These are phyloP conservation scores for Ophiostoma tasmaniense DNA, from an alignment of 2,329 filamentous ascomycete species.

Conservation along the genomic window DNA sequence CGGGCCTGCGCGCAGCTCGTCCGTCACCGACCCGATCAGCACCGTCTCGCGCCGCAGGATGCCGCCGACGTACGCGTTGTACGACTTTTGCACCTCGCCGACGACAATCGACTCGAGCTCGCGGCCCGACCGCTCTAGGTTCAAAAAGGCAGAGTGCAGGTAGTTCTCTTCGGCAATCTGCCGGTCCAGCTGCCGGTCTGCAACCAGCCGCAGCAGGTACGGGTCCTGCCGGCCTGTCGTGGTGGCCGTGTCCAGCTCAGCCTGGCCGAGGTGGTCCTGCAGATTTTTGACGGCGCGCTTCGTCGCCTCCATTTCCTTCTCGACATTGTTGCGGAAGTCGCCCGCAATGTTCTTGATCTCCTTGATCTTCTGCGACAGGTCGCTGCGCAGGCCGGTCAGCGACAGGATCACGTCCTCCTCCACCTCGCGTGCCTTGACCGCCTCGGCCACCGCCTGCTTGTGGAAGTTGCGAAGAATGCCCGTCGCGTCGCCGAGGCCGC, in stretches of 20 bases:
- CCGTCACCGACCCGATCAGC: constrained; percentile 65
- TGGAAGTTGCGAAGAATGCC: constrained; percentile 76
- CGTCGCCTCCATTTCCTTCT: constrained; percentile 86
- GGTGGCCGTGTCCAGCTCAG: constrained; percentile 65
- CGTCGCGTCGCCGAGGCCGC: constrained; percentile 81
- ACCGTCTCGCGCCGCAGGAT: constrained; percentile 90
- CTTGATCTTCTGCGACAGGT: constrained; percentile 93
- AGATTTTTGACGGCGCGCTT: constrained; percentile 68
- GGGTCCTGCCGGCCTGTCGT: constrained; percentile 85
- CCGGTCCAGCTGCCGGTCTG: constrained; percentile 82
- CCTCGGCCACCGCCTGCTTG: constrained; percentile 67
- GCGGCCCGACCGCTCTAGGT: constrained; percentile 85
- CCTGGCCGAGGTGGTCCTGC: constrained; percentile 72
- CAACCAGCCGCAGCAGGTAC: constrained; percentile 74
- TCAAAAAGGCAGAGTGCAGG: constrained; percentile 86
- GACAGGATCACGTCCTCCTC: constrained; percentile 87
- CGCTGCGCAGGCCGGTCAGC: constrained; percentile 73
- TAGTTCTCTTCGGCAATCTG: constrained; percentile 98
- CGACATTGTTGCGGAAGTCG: constrained; percentile 94
- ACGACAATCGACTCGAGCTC: constrained; percentile 96
- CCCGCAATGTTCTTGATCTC: constrained; percentile 91
- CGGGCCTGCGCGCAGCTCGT: constrained; percentile 74
- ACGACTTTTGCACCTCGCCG: constrained; percentile 95
- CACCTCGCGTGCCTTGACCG: constrained; percentile 82
- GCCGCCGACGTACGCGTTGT: constrained; percentile 81